Conservation (phyloP, 306 rosid species). For the Quercus dentata region DNA sequence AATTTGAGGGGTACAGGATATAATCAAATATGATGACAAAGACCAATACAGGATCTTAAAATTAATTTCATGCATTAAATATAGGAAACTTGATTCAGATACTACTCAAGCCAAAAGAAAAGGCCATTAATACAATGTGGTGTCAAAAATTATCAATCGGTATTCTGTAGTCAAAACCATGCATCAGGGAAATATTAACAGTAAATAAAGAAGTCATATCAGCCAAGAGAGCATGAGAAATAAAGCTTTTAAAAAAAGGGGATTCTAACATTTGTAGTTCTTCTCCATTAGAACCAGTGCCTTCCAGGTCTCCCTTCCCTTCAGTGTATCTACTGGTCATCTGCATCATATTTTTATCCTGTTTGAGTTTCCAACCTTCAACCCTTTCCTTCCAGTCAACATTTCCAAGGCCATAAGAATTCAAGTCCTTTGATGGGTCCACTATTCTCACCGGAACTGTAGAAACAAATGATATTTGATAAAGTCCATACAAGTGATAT, state of each 20-base stretch:
- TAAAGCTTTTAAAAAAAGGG: background rate
- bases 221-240: background rate
- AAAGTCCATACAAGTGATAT: constrained; percentile 10
- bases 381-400: constrained; percentile 99
- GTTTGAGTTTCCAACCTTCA: constrained; percentile 98
- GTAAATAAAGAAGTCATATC: background rate
- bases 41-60: background rate
- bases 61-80: background rate
- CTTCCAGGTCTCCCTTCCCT: constrained; percentile 95
- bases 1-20: background rate
- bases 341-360: constrained; percentile 79
- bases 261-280: constrained; percentile 84
- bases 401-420: constrained; percentile 94
- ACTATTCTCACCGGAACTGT: constrained; percentile 91
- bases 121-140: background rate
- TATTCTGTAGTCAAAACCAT: background rate
- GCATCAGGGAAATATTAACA: background rate
- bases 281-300: constrained; percentile 98
- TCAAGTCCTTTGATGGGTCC: constrained; percentile 91
- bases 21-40: background rate
- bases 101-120: background rate
- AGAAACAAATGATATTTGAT: constrained; percentile 15
- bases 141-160: background rate
- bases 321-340: constrained; percentile 72
- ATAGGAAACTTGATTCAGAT: background rate